phyloP scores from a whole-genome alignment of 2,329 filamentous ascomycete species.

The Onygena corvina region DNA sequence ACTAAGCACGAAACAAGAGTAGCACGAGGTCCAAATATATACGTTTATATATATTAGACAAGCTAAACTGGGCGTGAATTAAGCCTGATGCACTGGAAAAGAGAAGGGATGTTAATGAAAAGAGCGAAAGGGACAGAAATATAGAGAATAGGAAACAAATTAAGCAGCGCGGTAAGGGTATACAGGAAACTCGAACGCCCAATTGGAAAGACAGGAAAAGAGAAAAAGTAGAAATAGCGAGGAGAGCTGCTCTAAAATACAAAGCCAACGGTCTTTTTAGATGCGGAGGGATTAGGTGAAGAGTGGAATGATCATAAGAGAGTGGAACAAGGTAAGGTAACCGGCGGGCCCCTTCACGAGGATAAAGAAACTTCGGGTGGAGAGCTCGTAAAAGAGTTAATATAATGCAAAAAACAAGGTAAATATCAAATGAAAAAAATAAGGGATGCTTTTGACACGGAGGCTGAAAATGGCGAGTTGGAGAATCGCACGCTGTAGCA shows the following conservation, averaged over 20 bases:
- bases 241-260: not conserved
- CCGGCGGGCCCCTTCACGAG: not conserved
- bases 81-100: not conserved
- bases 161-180: not conserved
- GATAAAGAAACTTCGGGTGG: conserved; percentile 10
- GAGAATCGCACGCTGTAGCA: no score
- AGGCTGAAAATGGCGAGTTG: no score
- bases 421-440: not conserved
- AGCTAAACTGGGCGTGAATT: no score
- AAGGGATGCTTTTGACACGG: no score
- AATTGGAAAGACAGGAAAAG: not conserved
- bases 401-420: conserved; percentile 1
- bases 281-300: not conserved
- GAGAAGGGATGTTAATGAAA: not conserved
- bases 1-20: not conserved
- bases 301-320: not conserved
- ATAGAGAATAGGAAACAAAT: not conserved
- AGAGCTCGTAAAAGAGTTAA: conserved; percentile 6
- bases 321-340: conserved; percentile 3
- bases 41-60: no score
- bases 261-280: not conserved
- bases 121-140: not conserved
- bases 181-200: not conserved
- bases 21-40: not conserved
- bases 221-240: not conserved